phyloP scores from a whole-genome alignment of 176 grass and related monocot species.

The Musa beccarii region DNA sequence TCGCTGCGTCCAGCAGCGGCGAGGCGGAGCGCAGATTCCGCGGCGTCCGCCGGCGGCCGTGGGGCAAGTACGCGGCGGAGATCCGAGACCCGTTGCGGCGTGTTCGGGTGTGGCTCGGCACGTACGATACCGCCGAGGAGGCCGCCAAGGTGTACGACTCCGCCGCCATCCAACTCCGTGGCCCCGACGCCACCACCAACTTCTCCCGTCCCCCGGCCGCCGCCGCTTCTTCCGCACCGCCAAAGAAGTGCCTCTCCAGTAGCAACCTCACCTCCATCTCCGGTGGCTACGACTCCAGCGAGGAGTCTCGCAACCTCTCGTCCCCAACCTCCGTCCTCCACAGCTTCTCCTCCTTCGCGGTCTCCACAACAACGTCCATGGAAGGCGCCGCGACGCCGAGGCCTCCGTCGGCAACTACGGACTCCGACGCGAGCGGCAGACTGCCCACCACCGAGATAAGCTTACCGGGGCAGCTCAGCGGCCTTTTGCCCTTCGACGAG shows the following conservation, averaged over 20 bases:
- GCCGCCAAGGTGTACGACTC: slow-evolving; percentile 84
- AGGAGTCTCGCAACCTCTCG: slow-evolving; percentile 51
- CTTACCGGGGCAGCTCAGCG: not conserved
- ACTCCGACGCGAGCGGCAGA: slow-evolving; percentile 15
- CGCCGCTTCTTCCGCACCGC: not conserved
- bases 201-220: slow-evolving; percentile 30
- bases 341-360: slow-evolving; percentile 18
- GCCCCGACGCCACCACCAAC: slow-evolving; percentile 65
- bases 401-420: not conserved
- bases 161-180: slow-evolving; percentile 79
- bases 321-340: slow-evolving; percentile 83
- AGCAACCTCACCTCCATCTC: slow-evolving; percentile 30
- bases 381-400: not conserved
- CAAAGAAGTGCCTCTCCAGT: slow-evolving; percentile 27
- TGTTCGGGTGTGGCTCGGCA: slow-evolving; percentile 84
- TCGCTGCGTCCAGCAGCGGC: not conserved
- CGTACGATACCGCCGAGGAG: slow-evolving; percentile 86
- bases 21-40: slow-evolving; percentile 54
- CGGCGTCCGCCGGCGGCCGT: slow-evolving; percentile 66
- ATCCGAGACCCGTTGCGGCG: slow-evolving; percentile 75
- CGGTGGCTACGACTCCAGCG: slow-evolving; percentile 54
- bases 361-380: not conserved
- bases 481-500: slow-evolving; percentile 22
- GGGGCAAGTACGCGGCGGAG: slow-evolving; percentile 98
- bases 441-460: slow-evolving; percentile 5